Evolutionary conservation across 2,329 filamentous ascomycete species (phyloP).

Genomic region (Huntiella bhutanensis): DNA sequence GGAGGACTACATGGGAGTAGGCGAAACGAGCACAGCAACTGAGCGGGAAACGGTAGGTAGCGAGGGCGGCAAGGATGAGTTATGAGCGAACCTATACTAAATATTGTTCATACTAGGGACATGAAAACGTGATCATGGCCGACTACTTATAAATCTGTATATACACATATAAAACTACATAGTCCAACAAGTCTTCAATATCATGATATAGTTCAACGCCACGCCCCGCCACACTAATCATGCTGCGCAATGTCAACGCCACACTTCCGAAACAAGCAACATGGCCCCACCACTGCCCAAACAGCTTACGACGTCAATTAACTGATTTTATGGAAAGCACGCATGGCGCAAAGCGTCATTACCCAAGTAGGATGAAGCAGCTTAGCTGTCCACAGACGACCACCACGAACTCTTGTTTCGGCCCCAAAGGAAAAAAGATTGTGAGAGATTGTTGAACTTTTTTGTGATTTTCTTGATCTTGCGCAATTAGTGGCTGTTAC

Average conservation of each 20-base stretch:
- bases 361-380: background rate
- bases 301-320: slow-evolving; percentile 1
- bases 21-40: background rate
- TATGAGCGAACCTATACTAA: background rate
- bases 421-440: background rate
- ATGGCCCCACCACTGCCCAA: no score
- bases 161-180: no score
- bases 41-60: slow-evolving; percentile 21
- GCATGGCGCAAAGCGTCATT: background rate
- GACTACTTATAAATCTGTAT: no score
- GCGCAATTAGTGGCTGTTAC: background rate
- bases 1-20: slow-evolving; percentile 18
- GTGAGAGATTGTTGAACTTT: background rate
- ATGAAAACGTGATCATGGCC: no score
- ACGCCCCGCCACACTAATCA: no score
- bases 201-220: no score
- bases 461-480: background rate
- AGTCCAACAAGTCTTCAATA: no score
- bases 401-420: background rate
- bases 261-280: no score
- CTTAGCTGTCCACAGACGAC: slow-evolving; percentile 2
- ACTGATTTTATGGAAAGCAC: background rate
- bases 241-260: no score
- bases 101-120: no score
- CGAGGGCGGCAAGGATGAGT: slow-evolving; percentile 17